Base-by-base conservation (phyloP, 2,329 filamentous ascomycete genomes). In the Ceratocystis ficicola region DNA sequence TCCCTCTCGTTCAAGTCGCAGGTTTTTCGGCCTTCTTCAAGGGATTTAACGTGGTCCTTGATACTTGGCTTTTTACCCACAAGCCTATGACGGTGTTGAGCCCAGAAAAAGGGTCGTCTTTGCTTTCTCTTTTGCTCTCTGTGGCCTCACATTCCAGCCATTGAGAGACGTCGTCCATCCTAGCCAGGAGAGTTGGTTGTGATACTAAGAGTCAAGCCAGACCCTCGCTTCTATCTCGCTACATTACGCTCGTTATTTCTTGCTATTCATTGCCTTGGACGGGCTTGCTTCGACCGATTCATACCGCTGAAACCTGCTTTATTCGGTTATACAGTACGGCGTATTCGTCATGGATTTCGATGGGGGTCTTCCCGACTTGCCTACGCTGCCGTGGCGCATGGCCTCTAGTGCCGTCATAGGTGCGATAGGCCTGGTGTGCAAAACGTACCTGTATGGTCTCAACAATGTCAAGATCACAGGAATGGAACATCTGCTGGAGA, bases 381-480 rank as follows among this genome's bases (percentile, higher is more conserved):
- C 85, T 36, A 82, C 83, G 71, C 76, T 86, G 67, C 77, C 84
- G 75, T 91, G 88, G 87, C 87, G 89, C 69, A 76, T 86, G 65
- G 82, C 82, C 44, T 95, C 91, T n/a, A 80, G 86, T 63, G 77
- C 86, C 69, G 82, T 88, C 46, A 90, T 96, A 81, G 86, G 88
- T 71, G 75, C 86, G 10, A 86, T 90, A 0, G 88, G 86, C 61
- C 76, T 85, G 32, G 70, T 95, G 5, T 90, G 85, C 66, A 84
- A 89, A 68, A 80, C 78, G 1, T 96, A 97, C 73, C 76, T 96
- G 55, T 87, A 85, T 70, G 84, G 83, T 0, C 75, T 93, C 69
- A 95, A 88, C 74, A 82, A 80, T 30, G 85, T 90, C 60, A 86
- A 96, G 74, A 84, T 89, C 4, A 81, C 85, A 71, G 93, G 93